Evolutionary conservation across 768 basidiomycete genomes (phyloP), one percentile per base, ranked within the genome.

Genomic region (Hortiboletus flavorubellus): DNA sequence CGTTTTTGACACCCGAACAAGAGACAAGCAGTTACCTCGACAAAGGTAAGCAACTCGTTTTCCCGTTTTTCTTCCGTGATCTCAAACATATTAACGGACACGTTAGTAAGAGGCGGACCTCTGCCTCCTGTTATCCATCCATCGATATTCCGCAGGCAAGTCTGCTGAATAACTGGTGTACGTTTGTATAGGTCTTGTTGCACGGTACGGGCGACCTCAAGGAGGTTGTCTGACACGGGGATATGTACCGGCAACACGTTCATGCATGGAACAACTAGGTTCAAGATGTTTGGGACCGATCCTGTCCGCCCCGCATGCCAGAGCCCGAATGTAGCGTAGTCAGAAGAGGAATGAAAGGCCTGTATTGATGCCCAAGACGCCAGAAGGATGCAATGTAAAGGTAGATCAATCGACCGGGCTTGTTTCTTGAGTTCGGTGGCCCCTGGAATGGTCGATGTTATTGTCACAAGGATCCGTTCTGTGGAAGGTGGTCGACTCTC

Each of bases 251-350:
- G 77, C 18, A 79, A 54, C 9, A 77, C 68, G 52, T 80, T 79
- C 64, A 77, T 68, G 56, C 76, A 78, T n/a, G 78, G 77, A 16
- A 73, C 59, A 5, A 75, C 75, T n/a, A 80, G 56, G 35, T 64
- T 68, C 30, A 73, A 73, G 21, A 76, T 63, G 18, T 70, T 64
- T 26, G 70, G 63, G 21, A 74, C 40, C 11, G 65, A 44, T 11
- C 75, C 73, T 14, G 74, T 74, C 42, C 79, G 66, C 26, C 79
- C 77, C 7, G 74, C 73, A 47, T 79, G 78, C 79, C 78, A 80
- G 15, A 80, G 68, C 5, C 77, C 77, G 47, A 80, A 76, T 8
- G 71, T 75, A 3, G 72, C 68, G 18, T 58, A 58, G 14, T 61
- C 56, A 18, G 69, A 56, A 4, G 61, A 56, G 10, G 70, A 66